Percentiles rank a stretch among this genome's conserved stretches.
These are phyloP conservation scores for Fusarium equiseti DNA, from an alignment of 2,329 filamentous ascomycete species.

Conservation along the genomic window DNA sequence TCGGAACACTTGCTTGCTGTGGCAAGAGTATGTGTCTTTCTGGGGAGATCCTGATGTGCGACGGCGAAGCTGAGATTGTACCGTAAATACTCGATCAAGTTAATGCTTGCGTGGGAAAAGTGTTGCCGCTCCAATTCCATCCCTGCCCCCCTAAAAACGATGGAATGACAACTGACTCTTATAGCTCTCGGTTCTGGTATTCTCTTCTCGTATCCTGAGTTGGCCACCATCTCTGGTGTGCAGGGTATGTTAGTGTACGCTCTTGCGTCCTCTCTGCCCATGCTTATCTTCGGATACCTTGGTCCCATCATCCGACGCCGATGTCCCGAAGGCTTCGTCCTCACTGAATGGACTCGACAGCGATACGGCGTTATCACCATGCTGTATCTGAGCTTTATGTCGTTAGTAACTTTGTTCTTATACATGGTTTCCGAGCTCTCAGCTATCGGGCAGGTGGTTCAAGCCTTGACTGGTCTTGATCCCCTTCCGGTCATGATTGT, in stretches of 20 bases:
- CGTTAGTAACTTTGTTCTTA: conserved; percentile 83
- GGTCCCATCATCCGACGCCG: conserved; percentile 83
- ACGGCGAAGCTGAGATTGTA: conserved; percentile 90
- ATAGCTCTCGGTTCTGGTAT: conserved; percentile 86
- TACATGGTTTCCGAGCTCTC: conserved; percentile 91
- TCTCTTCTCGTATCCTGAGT: conserved; percentile 83
- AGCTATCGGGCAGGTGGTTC: conserved; percentile 83
- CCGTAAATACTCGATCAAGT: conserved; percentile 97
- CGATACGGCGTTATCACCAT: conserved; percentile 78
- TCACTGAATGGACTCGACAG: conserved; percentile 87
- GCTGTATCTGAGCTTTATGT: conserved; percentile 81
- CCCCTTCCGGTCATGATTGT: conserved; percentile 82
- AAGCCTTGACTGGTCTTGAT: conserved; percentile 78
- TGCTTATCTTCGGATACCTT: conserved; percentile 79
- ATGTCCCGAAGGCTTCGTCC: conserved; percentile 85
- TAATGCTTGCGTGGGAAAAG: conserved; percentile 99
- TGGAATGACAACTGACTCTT: conserved; percentile 57
- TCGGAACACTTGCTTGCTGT: conserved; percentile 17
- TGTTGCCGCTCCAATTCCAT: conserved; percentile 81
- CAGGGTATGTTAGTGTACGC: conserved; percentile 84
- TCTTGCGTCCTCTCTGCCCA: conserved; percentile 76
- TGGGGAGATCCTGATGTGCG: conserved; percentile 57
- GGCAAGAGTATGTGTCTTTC: conserved; percentile 8
- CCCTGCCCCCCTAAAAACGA: conserved; percentile 39
- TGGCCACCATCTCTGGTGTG: conserved; percentile 81